Base-by-base conservation (phyloP, 1,284 basidiomycete genomes). In the Coriolopsis trogii region DNA sequence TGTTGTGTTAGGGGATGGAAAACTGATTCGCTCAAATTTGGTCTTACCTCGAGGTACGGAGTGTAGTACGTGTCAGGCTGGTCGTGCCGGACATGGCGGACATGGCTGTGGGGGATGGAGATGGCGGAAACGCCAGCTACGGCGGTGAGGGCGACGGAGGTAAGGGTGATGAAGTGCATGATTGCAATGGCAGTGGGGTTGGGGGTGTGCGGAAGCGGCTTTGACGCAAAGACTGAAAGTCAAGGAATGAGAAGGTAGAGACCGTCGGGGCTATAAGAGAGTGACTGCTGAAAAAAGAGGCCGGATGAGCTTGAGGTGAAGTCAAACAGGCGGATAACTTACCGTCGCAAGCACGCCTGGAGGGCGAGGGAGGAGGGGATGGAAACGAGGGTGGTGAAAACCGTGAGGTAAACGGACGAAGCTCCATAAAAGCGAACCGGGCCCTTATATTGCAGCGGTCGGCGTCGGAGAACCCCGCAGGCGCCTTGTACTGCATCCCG, bases 71-170 rank as follows among this genome's bases (percentile, higher is more conserved):
- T 74, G 23, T 69, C 60, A 15, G 77, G 80, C 46, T 55, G 53
- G 21, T 43, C 43, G 37, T 73, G 55, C 18, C 67, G 48, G 26
- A 65, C 62, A 56, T 81, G 77, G 20, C 34, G 51, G 24, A 39
- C 43, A 21, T 59, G 58, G 40, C 20, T 42, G 48, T 42, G 51
- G 51, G 79, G 82, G 58, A 83, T 73, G 56, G 72, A 79, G 55
- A 70, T 67, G 51, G 75, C 77, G 54, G 70, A 69, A 42, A 70
- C 72, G 55, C 74, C 72, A 49, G 75, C 70, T 51, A 70, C 67
- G 21, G 75, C 69, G 55, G 72, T 71, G 63, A 84, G 62, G 55
- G 80, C 79, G 60, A 85, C 63, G 62, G 80, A 72, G 63, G 77
- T 63, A 63, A 80, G 51, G 52, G 73, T 66, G 63, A 80, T 63